Percentiles rank a stretch among this genome's conserved stretches.
These are phyloP conservation scores for Malassezia sp. DNA, from an alignment of 1,284 basidiomycete species.

Conservation along the genomic window DNA sequence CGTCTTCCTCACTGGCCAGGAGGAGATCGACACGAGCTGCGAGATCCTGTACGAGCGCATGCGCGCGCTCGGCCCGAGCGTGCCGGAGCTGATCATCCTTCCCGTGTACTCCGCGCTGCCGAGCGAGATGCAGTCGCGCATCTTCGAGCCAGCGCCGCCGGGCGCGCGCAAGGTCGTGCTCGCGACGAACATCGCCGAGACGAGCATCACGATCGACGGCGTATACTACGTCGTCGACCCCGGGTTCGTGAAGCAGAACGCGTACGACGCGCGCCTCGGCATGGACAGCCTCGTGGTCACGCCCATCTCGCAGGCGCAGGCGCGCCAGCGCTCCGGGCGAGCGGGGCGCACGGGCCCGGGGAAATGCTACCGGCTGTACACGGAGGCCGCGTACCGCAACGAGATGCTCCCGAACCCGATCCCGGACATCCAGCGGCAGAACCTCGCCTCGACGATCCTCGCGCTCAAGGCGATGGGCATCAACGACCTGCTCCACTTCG, in stretches of 20 bases:
- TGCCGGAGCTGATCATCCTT: constrained; percentile 88
- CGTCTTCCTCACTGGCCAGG: constrained; percentile 90
- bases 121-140: constrained; percentile 90
- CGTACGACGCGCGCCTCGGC: constrained; percentile 88
- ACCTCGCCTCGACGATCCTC: constrained; percentile 80
- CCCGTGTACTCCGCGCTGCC: constrained; percentile 96
- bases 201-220: constrained; percentile 91
- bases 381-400: constrained; percentile 91
- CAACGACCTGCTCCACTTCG: constrained; percentile 93
- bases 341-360: constrained; percentile 96
- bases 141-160: constrained; percentile 94
- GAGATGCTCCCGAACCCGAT: constrained; percentile 98
- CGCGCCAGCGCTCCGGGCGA: constrained; percentile 83
- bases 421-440: constrained; percentile 93
- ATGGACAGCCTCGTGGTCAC: constrained; percentile 99
- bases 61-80: constrained; percentile 91
- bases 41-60: constrained; percentile 96
- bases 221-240: constrained; percentile 98
- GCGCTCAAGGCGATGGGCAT: constrained; percentile 98
- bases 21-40: constrained; percentile 95
- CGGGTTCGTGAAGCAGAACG: constrained; percentile 97
- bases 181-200: constrained; percentile 98
- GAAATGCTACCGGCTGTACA: constrained; percentile 95
- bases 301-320: constrained; percentile 96
- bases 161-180: constrained; percentile 94